Conservation (phyloP, 371 early-diverging fungal genomes). For the Phascolomyces articulosus region DNA sequence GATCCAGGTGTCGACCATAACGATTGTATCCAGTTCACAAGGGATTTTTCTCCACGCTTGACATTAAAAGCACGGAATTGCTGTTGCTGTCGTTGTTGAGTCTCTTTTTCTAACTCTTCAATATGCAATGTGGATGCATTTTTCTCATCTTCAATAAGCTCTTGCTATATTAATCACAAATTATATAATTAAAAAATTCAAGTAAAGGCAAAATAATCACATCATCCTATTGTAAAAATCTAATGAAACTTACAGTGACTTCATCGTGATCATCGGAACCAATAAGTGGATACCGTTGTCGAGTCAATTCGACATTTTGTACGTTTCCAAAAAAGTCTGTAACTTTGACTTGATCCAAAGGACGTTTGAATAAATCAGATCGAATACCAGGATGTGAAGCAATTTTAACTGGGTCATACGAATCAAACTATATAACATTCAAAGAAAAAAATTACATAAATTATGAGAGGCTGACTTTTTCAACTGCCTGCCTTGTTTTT, state of each 20-base stretch:
- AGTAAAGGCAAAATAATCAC: too few species aligned
- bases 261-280: not conserved
- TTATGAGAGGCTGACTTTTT: too few species aligned
- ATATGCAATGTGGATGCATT: not conserved
- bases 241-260: not conserved
- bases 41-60: not conserved
- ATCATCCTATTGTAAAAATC: not conserved
- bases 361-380: slow-evolving; percentile 78
- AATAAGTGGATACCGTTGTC: slow-evolving; percentile 40
- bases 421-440: slow-evolving; percentile 65
- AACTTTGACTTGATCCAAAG: slow-evolving; percentile 73
- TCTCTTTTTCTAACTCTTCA: not conserved
- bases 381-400: slow-evolving; percentile 85
- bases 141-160: not conserved
- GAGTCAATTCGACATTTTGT: slow-evolving; percentile 84
- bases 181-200: too few species aligned
- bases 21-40: not conserved
- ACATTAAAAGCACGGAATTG: slow-evolving; percentile 14
- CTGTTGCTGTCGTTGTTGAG: not conserved
- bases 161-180: not conserved
- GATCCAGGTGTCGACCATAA: not conserved
- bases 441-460: too few species aligned
- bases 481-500: too few species aligned
- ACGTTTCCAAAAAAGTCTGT: slow-evolving; percentile 97
- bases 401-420: slow-evolving; percentile 76